Conservation (phyloP, 1,284 basidiomycete species). For the Coriolopsis trogii region DNA sequence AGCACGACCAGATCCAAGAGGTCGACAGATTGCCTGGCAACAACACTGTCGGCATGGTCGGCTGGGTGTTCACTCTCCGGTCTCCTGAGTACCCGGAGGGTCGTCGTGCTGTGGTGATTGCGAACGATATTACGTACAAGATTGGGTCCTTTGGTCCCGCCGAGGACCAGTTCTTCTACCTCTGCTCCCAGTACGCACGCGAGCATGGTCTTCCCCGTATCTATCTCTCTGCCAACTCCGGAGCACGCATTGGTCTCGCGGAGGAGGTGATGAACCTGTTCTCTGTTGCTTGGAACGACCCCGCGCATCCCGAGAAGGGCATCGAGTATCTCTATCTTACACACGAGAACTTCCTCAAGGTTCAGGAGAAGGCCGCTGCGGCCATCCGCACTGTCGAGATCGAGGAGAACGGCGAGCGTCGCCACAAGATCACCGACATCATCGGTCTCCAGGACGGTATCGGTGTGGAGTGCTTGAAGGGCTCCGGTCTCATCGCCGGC, state of each 20-base stretch:
- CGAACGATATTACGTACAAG: conserved; percentile 99
- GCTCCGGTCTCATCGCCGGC: conserved; percentile 97
- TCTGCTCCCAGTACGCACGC: conserved; percentile 93
- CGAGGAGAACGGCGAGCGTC: conserved; percentile 83
- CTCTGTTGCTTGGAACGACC: conserved; percentile 90
- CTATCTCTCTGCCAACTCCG: conserved; percentile 98
- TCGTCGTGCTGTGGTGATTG: conserved; percentile 87
- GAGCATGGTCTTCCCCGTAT: conserved; percentile 88
- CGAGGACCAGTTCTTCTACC: conserved; percentile 97
- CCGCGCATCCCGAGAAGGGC: conserved; percentile 88
- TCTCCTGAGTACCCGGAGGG: conserved; percentile 96
- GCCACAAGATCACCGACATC: conserved; percentile 95
- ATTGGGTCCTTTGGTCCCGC: conserved; percentile 97
- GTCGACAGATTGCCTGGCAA: conserved; percentile 92
- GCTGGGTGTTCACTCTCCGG: conserved; percentile 92
- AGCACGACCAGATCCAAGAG: conserved; percentile 88
- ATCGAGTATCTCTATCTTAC: conserved; percentile 97
- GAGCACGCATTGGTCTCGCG: conserved; percentile 94
- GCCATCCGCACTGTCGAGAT: conserved; percentile 86
- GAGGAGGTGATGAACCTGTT: conserved; percentile 92
- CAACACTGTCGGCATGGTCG: conserved; percentile 98
- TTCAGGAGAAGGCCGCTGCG: conserved; percentile 80
- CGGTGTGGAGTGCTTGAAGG: conserved; percentile 96
- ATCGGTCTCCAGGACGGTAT: conserved; percentile 96
- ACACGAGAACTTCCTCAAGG: conserved; percentile 80